These are phyloP conservation scores for Globisporangium sylvaticum DNA, from an alignment of 352 stramenopile genomes.

Conservation along the genomic window DNA sequence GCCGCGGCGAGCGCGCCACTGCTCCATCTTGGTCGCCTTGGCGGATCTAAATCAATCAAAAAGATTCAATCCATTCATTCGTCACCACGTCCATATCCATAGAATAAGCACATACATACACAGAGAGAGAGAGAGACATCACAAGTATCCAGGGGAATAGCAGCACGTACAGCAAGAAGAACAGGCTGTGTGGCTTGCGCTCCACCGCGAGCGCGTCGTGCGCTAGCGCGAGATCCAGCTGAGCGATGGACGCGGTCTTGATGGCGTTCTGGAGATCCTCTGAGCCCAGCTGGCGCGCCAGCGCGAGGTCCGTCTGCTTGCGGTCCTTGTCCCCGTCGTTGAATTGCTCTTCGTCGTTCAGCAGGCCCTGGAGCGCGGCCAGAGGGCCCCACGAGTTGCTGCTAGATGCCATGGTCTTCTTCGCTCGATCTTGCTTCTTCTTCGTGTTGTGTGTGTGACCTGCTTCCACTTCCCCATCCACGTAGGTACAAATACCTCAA, in stretches of 20 bases:
- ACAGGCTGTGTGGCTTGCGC: constrained; percentile 40
- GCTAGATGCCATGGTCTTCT: background rate
- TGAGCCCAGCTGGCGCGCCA: constrained; percentile 34
- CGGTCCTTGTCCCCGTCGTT: constrained; percentile 35
- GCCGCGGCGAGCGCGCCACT: constrained; percentile 23
- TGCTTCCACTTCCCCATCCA: too few species aligned
- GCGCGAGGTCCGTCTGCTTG: constrained; percentile 42
- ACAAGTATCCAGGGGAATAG: background rate
- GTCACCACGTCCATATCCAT: background rate
- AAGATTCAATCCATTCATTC: background rate
- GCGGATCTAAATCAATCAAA: constrained; percentile 20
- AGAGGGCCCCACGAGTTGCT: constrained; percentile 43
- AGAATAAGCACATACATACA: background rate
- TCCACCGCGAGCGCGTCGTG: constrained; percentile 50
- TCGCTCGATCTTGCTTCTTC: background rate
- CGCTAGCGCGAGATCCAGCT: constrained; percentile 54
- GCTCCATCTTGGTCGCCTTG: constrained; percentile 59
- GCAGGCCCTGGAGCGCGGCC: constrained; percentile 37
- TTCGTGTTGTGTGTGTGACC: background rate
- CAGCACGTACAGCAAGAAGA: constrained; percentile 41
- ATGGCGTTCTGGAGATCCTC: constrained; percentile 51
- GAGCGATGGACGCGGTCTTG: constrained; percentile 41
- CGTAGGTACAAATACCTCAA: too few species aligned
- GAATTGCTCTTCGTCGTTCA: constrained; percentile 33
- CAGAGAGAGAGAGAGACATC: background rate